Conservation (phyloP, 257 asterid species). For the Striga asiatica region DNA sequence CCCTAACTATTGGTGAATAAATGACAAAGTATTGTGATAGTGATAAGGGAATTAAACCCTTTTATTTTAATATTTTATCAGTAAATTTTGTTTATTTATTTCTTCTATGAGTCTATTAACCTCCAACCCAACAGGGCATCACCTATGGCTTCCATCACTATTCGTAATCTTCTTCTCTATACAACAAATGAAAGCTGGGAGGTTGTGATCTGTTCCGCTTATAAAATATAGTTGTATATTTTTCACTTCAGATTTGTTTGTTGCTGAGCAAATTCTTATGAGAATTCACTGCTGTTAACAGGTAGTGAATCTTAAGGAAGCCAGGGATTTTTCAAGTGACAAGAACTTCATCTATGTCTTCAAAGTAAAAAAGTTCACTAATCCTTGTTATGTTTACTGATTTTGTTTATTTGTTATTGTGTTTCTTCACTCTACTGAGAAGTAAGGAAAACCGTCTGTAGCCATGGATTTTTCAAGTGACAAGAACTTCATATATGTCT, state of each 20-base stretch:
- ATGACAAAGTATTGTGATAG: constrained; percentile 1
- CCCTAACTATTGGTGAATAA: constrained; percentile 8
- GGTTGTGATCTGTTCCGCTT: constrained; percentile 36
- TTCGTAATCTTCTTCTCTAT: constrained; percentile 77
- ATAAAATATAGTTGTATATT: constrained; percentile 6
- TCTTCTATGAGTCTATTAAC: constrained; percentile 14
- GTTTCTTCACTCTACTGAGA: constrained; percentile 1
- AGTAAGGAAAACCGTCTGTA: not conserved
- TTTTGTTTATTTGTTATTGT: constrained; percentile 10
- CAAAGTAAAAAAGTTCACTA: constrained; percentile 45
- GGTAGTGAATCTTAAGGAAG: constrained; percentile 96
- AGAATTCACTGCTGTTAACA: constrained; percentile 24
- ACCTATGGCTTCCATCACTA: constrained; percentile 96
- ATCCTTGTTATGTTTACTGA: constrained; percentile 1
- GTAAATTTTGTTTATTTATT: not conserved
- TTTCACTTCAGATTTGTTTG: constrained; percentile 18
- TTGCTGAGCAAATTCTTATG: constrained; percentile 12
- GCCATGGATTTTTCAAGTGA: constrained; percentile 3
- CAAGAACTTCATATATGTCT: no score
- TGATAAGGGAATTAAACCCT: constrained; percentile 11
- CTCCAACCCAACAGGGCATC: constrained; percentile 67
- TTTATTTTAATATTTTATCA: constrained; percentile 5
- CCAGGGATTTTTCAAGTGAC: constrained; percentile 85
- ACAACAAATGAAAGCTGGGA: constrained; percentile 93
- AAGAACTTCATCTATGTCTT: constrained; percentile 88